These are phyloP conservation scores for Xylaria sp. DNA, from an alignment of 495 filamentous ascomycete genomes.

Conservation along the genomic window DNA sequence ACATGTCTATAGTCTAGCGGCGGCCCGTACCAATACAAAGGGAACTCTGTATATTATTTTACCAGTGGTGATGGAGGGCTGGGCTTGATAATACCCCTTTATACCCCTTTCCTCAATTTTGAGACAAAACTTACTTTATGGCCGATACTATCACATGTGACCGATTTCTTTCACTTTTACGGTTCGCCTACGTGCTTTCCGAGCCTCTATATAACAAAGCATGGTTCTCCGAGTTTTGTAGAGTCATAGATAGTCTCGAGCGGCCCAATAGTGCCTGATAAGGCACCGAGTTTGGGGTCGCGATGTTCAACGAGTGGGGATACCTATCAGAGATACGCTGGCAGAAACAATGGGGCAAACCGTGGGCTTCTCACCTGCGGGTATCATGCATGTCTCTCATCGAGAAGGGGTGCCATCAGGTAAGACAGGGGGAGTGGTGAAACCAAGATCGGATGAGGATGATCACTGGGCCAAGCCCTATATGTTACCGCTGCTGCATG, in stretches of 20 bases:
- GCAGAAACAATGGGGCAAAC: conserved; percentile 12
- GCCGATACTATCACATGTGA: background rate
- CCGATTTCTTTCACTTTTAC: background rate
- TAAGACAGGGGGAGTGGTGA: conserved; percentile 5
- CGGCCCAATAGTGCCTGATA: background rate
- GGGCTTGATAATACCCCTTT: background rate
- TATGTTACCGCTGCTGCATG: background rate
- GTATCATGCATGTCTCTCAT: background rate
- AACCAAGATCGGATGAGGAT: conserved; percentile 17
- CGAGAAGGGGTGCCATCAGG: background rate
- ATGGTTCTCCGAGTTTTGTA: background rate
- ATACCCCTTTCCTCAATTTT: background rate
- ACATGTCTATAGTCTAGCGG: background rate
- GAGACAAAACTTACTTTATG: background rate
- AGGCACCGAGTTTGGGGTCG: background rate
- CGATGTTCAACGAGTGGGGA: background rate
- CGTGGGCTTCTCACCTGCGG: background rate
- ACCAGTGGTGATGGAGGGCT: background rate
- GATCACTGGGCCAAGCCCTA: conserved; percentile 13
- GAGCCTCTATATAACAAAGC: background rate
- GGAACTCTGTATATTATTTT: background rate
- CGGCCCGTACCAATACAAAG: too few relatives aligned
- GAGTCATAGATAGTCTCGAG: background rate
- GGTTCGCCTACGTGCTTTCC: background rate
- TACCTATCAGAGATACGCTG: background rate